phyloP scores from a whole-genome alignment of 2,329 filamentous ascomycete genomes.

The Exophiala xenobiotica region DNA sequence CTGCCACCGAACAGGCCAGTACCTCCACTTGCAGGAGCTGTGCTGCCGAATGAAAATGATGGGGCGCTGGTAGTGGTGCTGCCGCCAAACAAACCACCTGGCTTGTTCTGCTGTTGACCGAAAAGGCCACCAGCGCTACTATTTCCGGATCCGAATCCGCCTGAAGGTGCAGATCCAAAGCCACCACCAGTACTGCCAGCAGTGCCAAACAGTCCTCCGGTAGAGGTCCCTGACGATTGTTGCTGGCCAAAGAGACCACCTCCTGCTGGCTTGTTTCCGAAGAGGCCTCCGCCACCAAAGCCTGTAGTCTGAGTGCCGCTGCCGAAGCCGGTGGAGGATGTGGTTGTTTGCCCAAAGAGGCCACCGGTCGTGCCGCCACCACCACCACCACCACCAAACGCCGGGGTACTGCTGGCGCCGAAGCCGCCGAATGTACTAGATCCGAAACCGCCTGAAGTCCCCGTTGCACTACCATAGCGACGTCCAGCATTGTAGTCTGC shows the following conservation, averaged over 20 bases:
- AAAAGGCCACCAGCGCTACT: constrained; percentile 47
- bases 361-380: constrained; percentile 15
- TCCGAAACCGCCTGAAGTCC: constrained; percentile 80
- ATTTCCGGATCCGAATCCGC: constrained; percentile 37
- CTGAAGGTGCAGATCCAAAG: constrained; percentile 23
- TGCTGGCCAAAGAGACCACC: constrained; percentile 28
- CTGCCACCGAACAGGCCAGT: constrained; percentile 24
- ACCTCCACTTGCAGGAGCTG: constrained; percentile 32
- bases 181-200: constrained; percentile 33
- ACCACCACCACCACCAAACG: constrained; percentile 22
- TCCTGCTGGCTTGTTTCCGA: constrained; percentile 37
- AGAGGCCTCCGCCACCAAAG: constrained; percentile 51
- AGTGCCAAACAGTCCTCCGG: constrained; percentile 43
- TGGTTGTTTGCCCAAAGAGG: constrained; percentile 41
- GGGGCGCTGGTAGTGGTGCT: constrained; percentile 34
- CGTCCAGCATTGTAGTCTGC: constrained; percentile 88
- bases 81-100: constrained; percentile 46
- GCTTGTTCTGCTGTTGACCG: constrained; percentile 42
- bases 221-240: constrained; percentile 35
- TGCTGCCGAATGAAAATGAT: constrained; percentile 35
- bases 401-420: constrained; percentile 33
- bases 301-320: constrained; percentile 25
- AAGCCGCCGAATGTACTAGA: constrained; percentile 52
- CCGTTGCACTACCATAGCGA: constrained; percentile 76
- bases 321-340: constrained; percentile 40